Percentiles rank a stretch among this genome's conserved stretches.
phyloP scores from a whole-genome alignment of 2,329 filamentous ascomycete species.

The Escovopsis sp. region DNA sequence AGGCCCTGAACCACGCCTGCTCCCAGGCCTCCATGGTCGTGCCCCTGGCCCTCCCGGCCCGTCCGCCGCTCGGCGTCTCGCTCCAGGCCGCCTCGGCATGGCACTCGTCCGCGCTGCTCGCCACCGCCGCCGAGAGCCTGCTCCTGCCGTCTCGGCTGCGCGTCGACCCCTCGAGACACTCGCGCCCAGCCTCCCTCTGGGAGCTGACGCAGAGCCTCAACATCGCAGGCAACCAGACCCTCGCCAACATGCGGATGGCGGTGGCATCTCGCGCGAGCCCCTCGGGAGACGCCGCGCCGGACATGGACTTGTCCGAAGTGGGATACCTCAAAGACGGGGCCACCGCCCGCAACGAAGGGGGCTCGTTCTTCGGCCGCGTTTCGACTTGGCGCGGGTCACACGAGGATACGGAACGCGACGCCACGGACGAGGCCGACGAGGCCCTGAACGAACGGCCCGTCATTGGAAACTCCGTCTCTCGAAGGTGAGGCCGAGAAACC shows the following conservation, averaged over 20 bases:
- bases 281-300: constrained; percentile 11
- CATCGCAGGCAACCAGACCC: constrained; percentile 60
- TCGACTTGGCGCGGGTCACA: constrained; percentile 11
- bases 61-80: constrained; percentile 40
- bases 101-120: constrained; percentile 66
- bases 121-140: constrained; percentile 62
- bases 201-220: constrained; percentile 55
- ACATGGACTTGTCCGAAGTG: constrained; percentile 19
- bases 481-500: constrained; percentile 10
- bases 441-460: constrained; percentile 8
- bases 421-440: constrained; percentile 2
- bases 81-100: constrained; percentile 55
- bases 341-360: not conserved
- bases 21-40: constrained; percentile 63
- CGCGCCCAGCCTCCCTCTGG: constrained; percentile 34
- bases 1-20: constrained; percentile 53
- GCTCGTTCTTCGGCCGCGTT: constrained; percentile 16
- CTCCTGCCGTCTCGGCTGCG: constrained; percentile 62
- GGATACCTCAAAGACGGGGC: constrained; percentile 6
- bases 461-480: constrained; percentile 14
- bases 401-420: constrained; percentile 1
- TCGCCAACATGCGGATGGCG: constrained; percentile 60
- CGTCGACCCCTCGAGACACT: constrained; percentile 20
- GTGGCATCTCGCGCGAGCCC: constrained; percentile 24
- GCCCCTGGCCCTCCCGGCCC: constrained; percentile 49